Percentiles rank a stretch among this genome's conserved stretches.
phyloP scores from a whole-genome alignment of 805 yeast species.

The Cyberlindnera meyerae region DNA sequence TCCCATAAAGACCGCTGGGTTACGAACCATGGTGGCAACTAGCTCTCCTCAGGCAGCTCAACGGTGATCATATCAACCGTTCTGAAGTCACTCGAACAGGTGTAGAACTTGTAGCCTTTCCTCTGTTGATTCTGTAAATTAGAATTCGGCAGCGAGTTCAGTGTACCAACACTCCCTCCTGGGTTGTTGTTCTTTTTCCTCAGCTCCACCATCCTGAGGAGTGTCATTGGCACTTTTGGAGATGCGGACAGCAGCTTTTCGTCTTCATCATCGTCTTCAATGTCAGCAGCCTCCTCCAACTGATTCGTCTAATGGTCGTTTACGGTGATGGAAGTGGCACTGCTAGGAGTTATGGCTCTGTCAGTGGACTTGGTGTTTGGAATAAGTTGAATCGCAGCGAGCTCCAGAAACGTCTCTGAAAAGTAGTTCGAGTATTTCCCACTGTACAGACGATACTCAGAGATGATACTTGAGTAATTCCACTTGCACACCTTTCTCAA shows the following conservation, averaged over 20 bases:
- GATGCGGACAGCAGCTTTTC: constrained; percentile 45
- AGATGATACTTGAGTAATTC: constrained; percentile 78
- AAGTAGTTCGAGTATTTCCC: constrained; percentile 70
- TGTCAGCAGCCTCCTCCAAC: constrained; percentile 17
- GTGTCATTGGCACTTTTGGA: constrained; percentile 63
- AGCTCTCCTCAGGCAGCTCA: constrained; percentile 49
- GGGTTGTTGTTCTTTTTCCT: constrained; percentile 31
- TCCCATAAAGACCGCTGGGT: constrained; percentile 67
- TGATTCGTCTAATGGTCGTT: no score
- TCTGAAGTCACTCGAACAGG: constrained; percentile 15
- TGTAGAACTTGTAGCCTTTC: constrained; percentile 20
- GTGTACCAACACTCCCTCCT: no score
- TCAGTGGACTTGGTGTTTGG: constrained; percentile 16
- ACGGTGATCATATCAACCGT: constrained; percentile 21
- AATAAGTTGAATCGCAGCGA: constrained; percentile 50
- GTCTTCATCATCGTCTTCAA: constrained; percentile 20
- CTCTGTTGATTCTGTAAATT: no score
- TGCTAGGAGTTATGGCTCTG: no score
- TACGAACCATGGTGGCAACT: constrained; percentile 74
- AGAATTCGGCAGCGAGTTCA: no score
- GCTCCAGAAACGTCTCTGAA: constrained; percentile 78
- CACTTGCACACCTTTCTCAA: constrained; percentile 81
- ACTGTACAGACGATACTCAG: constrained; percentile 76
- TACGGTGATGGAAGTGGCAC: no score
- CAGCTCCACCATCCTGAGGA: constrained; percentile 49